phyloP scores from a whole-genome alignment of 352 stramenopile genomes.

The Globisporangium ultimum region DNA sequence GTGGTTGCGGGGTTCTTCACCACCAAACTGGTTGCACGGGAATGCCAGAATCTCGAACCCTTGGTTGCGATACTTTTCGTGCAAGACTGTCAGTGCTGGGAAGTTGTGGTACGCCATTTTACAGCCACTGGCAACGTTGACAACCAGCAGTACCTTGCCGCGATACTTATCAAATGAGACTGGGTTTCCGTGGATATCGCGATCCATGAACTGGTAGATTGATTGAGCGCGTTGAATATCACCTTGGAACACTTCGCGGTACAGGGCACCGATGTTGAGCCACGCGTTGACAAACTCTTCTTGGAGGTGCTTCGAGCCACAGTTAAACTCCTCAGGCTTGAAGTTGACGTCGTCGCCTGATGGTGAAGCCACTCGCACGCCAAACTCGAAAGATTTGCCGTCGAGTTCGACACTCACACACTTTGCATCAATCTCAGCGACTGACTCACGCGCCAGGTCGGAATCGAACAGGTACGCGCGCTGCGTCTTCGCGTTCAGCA shows the following conservation, averaged over 20 bases:
- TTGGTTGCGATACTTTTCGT: too few relatives aligned
- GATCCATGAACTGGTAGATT: too few relatives aligned
- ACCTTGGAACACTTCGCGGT: not conserved
- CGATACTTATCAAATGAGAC: too few relatives aligned
- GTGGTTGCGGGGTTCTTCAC: too few relatives aligned
- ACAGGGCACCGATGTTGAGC: conserved; percentile 5
- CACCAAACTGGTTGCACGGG: too few relatives aligned
- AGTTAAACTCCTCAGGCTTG: conserved; percentile 5
- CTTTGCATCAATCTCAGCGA: not conserved
- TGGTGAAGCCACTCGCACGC: not conserved
- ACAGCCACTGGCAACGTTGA: too few relatives aligned
- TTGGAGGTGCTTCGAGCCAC: not conserved
- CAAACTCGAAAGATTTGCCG: conserved; percentile 1
- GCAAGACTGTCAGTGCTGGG: too few relatives aligned
- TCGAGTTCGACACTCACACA: not conserved
- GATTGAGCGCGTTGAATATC: too few relatives aligned
- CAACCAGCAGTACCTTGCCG: too few relatives aligned
- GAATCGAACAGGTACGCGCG: conserved; percentile 4
- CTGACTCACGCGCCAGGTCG: not conserved
- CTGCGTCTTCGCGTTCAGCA: conserved; percentile 7
- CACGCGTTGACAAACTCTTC: conserved; percentile 2
- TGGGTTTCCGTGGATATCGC: too few relatives aligned
- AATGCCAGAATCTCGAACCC: too few relatives aligned
- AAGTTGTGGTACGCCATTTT: too few relatives aligned
- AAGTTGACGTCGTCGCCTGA: not conserved